Evolutionary conservation across 805 yeast species (phyloP).

Genomic region (Metschnikowia proteae): DNA sequence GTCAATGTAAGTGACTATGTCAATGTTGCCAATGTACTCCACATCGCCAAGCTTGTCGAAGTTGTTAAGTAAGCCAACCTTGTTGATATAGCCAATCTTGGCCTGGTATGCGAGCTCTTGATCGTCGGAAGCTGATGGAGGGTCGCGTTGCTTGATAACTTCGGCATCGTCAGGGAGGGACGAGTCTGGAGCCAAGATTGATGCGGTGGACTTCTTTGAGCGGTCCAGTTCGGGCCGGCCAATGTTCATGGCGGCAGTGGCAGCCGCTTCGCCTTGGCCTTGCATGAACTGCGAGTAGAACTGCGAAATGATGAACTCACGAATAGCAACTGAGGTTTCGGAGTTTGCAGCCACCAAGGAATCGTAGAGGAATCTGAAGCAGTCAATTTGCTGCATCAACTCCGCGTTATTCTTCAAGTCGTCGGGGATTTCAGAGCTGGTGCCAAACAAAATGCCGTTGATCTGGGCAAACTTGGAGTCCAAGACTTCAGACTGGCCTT

Average conservation of each 20-base stretch:
- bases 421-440: constrained; percentile 1
- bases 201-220: too few species aligned
- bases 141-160: neutral
- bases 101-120: neutral
- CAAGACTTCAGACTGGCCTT: neutral
- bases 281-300: constrained; percentile 5
- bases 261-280: neutral
- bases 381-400: constrained; percentile 5
- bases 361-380: constrained; percentile 4
- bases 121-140: neutral
- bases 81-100: constrained; percentile 4
- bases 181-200: neutral
- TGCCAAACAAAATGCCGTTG: constrained; percentile 3
- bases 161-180: neutral
- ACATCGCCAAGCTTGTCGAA: constrained; percentile 2
- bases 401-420: neutral
- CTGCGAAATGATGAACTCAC: constrained; percentile 3
- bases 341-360: constrained; percentile 2
- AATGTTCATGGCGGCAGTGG: neutral
- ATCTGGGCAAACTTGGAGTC: constrained; percentile 5
- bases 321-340: constrained; percentile 2
- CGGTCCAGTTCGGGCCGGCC: neutral
- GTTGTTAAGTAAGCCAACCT: constrained; percentile 1
- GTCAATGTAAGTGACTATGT: constrained; percentile 1
- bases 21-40: constrained; percentile 1